phyloP scores from a whole-genome alignment of 2,329 filamentous ascomycete genomes.

The Hypoxylon rubiginosum region DNA sequence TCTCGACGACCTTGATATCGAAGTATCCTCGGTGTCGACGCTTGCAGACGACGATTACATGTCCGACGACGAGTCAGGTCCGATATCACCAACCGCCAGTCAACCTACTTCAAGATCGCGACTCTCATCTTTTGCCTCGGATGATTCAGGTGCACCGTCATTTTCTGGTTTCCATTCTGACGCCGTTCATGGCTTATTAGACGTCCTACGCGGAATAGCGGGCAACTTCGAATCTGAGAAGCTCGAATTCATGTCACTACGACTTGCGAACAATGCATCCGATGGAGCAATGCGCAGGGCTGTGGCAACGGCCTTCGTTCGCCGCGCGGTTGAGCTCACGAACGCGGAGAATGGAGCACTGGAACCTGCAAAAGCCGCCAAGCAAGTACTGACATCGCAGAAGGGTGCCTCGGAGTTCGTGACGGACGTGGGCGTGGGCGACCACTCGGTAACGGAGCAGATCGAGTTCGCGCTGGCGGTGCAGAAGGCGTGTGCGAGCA shows the following conservation, averaged over 20 bases:
- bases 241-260: constrained; percentile 92
- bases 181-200: constrained; percentile 86
- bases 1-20: constrained; percentile 65
- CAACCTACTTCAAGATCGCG: constrained; percentile 76
- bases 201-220: constrained; percentile 81
- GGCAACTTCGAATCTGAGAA: constrained; percentile 85
- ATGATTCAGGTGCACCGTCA: constrained; percentile 73
- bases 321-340: constrained; percentile 79
- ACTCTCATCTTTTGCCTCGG: constrained; percentile 79
- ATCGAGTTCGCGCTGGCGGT: constrained; percentile 86
- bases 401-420: constrained; percentile 69
- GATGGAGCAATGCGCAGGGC: constrained; percentile 90
- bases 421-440: constrained; percentile 71
- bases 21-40: constrained; percentile 68
- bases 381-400: constrained; percentile 68
- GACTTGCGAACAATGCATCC: constrained; percentile 90
- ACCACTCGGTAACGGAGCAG: constrained; percentile 80
- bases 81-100: constrained; percentile 64
- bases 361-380: constrained; percentile 74
- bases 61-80: constrained; percentile 74
- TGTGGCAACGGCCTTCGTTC: constrained; percentile 86
- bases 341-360: constrained; percentile 60
- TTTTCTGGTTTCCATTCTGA: constrained; percentile 82
- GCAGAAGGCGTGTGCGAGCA: constrained; percentile 81
- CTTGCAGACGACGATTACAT: constrained; percentile 74